Evolutionary conservation across 2,329 filamentous ascomycete species (phyloP), one percentile per base, ranked within the genome.

Genomic region (Fusarium ramigenum): DNA sequence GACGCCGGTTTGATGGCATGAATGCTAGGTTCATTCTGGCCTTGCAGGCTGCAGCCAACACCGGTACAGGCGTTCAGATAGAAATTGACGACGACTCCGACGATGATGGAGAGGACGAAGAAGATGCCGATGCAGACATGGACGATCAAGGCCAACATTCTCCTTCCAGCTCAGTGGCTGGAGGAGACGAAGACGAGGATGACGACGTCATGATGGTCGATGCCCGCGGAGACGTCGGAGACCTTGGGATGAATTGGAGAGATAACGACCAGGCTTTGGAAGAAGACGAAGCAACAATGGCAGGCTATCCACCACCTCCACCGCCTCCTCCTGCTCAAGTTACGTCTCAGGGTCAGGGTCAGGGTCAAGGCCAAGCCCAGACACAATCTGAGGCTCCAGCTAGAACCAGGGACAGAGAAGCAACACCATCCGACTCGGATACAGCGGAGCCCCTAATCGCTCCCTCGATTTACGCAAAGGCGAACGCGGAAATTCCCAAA

Each of bases 271-370:
- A 93, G 72, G 90, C 92, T 34, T 85, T 94, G 49, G 93, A 95
- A 79, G 89, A 91, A 60, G 90, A 92, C 72, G 93, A 96, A 81
- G 92, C 93, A 36, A 94, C 94, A 21, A 87, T 94, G 78, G 92
- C 92, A 60, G 93, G 92, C 25, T 94, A 95, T 50, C 87, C 91
- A 28, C 64, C 64, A 10, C 87, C 89, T 2, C 89, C 88, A 11
- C 89, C 90, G 2, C 92, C 92, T 11, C 91, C 91, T 30, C 89
- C 90, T 34, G 72, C 75, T 23, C 87, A 87, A 52, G 85, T 87
- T 50, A 80, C 83, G n/a, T 66, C 75, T 25, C 87, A 88, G 46
- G 84, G 87, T 43, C 87, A 88, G 46, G 84, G 87, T 43, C 87
- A 88, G 46, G 84, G 87, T 42, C 80, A 83, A 30, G 81, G 83